These are phyloP conservation scores for Paxillus ammoniavirescens DNA, from an alignment of 768 basidiomycete genomes.

Conservation along the genomic window DNA sequence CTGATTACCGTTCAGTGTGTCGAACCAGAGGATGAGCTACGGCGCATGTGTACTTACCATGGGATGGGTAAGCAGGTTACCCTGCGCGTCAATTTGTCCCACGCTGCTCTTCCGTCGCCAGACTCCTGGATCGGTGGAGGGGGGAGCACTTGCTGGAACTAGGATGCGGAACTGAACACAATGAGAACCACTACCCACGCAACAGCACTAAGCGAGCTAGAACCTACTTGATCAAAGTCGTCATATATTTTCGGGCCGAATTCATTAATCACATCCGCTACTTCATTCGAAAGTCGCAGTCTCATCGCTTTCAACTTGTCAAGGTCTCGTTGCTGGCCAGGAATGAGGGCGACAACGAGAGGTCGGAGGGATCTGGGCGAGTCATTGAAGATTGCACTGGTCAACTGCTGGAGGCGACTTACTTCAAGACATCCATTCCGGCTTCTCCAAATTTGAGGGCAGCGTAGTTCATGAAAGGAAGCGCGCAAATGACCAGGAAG, in stretches of 20 bases:
- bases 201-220: not conserved
- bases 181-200: slow-evolving; percentile 1
- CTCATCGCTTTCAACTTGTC: slow-evolving; percentile 75
- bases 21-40: not conserved
- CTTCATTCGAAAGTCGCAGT: slow-evolving; percentile 75
- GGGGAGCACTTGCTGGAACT: slow-evolving; percentile 78
- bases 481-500: slow-evolving; percentile 62
- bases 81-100: slow-evolving; percentile 84
- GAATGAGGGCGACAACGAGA: slow-evolving; percentile 80
- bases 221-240: slow-evolving; percentile 76
- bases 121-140: slow-evolving; percentile 71
- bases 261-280: slow-evolving; percentile 80
- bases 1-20: slow-evolving; percentile 24
- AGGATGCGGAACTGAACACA: slow-evolving; percentile 67
- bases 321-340: slow-evolving; percentile 82
- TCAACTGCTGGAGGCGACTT: slow-evolving; percentile 28
- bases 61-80: slow-evolving; percentile 81
- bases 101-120: slow-evolving; percentile 80
- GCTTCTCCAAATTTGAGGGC: slow-evolving; percentile 98
- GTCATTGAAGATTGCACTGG: slow-evolving; percentile 4
- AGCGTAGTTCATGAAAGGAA: slow-evolving; percentile 90
- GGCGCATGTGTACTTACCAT: slow-evolving; percentile 51
- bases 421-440: slow-evolving; percentile 97
- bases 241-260: slow-evolving; percentile 86
- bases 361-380: slow-evolving; percentile 81